A percentile compares a stretch with the other conserved stretches of the same genome.
These are phyloP conservation scores for Royoungia palumana DNA, from an alignment of 768 basidiomycete genomes.

Conservation along the genomic window DNA sequence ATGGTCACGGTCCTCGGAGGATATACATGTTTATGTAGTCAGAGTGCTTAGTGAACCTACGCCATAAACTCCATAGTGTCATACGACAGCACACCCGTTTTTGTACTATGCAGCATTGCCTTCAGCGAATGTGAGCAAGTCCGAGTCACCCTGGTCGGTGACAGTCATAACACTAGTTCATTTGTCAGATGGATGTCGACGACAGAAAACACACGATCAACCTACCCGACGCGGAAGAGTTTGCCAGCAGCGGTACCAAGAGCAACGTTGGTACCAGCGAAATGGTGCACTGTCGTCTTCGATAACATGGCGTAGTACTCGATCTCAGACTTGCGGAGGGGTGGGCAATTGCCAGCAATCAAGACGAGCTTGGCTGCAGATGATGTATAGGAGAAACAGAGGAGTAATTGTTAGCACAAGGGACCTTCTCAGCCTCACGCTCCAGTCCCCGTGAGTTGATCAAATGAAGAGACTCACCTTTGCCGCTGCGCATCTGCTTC, in stretches of 20 bases:
- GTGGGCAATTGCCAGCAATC: slow-evolving; percentile 98
- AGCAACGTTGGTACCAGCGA: slow-evolving; percentile 94
- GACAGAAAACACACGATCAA: slow-evolving; percentile 2
- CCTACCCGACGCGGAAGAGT: slow-evolving; percentile 96
- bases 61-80: slow-evolving; percentile 3
- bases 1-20: too few species aligned
- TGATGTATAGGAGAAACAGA: slow-evolving; percentile 14
- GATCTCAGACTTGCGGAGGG: slow-evolving; percentile 97
- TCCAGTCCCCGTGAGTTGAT: slow-evolving; percentile 85
- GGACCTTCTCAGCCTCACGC: slow-evolving; percentile 99
- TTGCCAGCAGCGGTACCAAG: slow-evolving; percentile 99
- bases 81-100: background rate
- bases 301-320: slow-evolving; percentile 99
- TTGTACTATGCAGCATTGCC: slow-evolving; percentile 54
- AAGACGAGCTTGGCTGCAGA: slow-evolving; percentile 91
- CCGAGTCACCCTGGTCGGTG: slow-evolving; percentile 93
- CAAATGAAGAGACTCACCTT: slow-evolving; percentile 64
- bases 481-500: slow-evolving; percentile 97
- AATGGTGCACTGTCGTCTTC: slow-evolving; percentile 98
- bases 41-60: background rate
- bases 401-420: slow-evolving; percentile 60
- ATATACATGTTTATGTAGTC: slow-evolving; percentile 2
- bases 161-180: slow-evolving; percentile 89
- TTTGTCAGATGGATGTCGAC: slow-evolving; percentile 5
- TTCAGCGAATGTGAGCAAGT: slow-evolving; percentile 86